Percentiles rank a stretch among this genome's conserved stretches.
These are phyloP conservation scores for Tephrocybe rancida DNA, from an alignment of 768 basidiomycete genomes.

Conservation along the genomic window DNA sequence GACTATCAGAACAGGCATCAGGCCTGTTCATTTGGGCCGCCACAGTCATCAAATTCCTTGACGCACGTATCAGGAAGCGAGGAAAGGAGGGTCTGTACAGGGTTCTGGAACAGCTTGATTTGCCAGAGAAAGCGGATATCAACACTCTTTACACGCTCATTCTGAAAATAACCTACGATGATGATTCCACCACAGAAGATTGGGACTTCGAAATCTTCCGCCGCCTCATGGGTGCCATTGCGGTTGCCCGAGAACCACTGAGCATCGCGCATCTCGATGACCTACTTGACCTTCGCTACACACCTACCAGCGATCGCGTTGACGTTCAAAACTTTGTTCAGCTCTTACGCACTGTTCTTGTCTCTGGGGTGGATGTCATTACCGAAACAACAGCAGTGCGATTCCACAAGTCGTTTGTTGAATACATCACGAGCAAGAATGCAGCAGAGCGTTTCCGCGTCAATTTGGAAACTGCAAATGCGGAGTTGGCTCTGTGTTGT, in stretches of 20 bases:
- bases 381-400: background rate
- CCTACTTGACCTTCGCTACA: background rate
- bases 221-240: background rate
- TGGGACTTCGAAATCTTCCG: background rate
- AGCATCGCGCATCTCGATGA: background rate
- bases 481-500: background rate
- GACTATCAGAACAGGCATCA: too few species aligned
- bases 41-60: background rate
- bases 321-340: background rate
- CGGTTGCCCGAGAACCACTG: background rate
- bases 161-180: background rate
- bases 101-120: constrained; percentile 9
- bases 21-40: constrained; percentile 15
- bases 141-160: constrained; percentile 10
- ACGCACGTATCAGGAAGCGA: background rate
- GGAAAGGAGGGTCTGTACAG: constrained; percentile 9
- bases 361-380: background rate
- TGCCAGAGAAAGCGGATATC: constrained; percentile 1
- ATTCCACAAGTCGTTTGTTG: background rate
- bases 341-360: background rate
- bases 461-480: background rate
- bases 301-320: background rate
- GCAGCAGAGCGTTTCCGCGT: background rate
- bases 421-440: background rate
- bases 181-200: background rate